Evolutionary conservation across 2,329 filamentous ascomycete genomes (phyloP).

Genomic region (Aureobasidium sp.): DNA sequence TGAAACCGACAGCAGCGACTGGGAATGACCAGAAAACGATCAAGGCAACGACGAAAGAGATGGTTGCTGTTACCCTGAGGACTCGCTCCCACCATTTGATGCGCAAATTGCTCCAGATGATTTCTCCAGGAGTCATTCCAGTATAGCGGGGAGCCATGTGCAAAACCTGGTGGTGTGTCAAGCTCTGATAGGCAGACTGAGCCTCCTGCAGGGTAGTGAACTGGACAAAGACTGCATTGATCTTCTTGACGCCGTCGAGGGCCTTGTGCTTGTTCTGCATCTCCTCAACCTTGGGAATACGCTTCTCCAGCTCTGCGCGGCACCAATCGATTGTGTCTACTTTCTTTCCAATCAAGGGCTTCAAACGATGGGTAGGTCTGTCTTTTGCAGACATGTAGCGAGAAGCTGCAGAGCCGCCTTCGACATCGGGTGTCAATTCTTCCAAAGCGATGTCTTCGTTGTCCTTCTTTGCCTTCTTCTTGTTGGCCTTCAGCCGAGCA

Average conservation of each 20-base stretch:
- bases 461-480: conserved; percentile 57
- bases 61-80: conserved; percentile 60
- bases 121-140: conserved; percentile 71
- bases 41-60: conserved; percentile 65
- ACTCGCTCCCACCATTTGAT: conserved; percentile 62
- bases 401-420: conserved; percentile 64
- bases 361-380: conserved; percentile 68
- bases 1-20: conserved; percentile 71
- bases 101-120: conserved; percentile 80
- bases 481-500: conserved; percentile 59
- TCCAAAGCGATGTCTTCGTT: conserved; percentile 53
- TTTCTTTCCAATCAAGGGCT: conserved; percentile 69
- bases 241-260: conserved; percentile 52
- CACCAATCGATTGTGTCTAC: conserved; percentile 94
- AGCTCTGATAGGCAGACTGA: conserved; percentile 76
- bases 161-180: conserved; percentile 78
- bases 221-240: conserved; percentile 83
- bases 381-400: conserved; percentile 68
- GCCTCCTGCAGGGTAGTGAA: conserved; percentile 77
- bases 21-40: conserved; percentile 82
- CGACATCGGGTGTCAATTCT: conserved; percentile 49
- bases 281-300: conserved; percentile 64
- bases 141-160: conserved; percentile 83
- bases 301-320: conserved; percentile 66
- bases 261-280: conserved; percentile 60